Percentiles rank a stretch among this genome's conserved stretches.
Conservation (phyloP, 176 grass and related monocot genomes). For the Juncus effusus region DNA sequence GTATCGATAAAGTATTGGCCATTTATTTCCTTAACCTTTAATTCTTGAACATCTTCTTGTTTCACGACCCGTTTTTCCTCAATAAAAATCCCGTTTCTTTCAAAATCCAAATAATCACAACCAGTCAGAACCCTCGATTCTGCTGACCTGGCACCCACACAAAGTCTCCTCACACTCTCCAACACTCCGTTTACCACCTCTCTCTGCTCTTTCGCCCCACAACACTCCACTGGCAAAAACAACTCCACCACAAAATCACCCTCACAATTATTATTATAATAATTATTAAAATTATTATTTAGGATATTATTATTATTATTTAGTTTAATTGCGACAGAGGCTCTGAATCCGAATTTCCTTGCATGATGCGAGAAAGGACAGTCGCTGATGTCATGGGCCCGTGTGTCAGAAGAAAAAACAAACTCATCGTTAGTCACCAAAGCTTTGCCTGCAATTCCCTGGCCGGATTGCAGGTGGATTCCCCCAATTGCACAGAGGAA, state of each 20-base stretch:
- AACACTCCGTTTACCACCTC: conserved; percentile 44
- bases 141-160: conserved; percentile 48
- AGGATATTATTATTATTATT: conserved; percentile 24
- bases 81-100: conserved; percentile 21
- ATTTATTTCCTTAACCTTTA: conserved; percentile 3
- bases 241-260: conserved; percentile 64
- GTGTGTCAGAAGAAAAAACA: conserved; percentile 49
- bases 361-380: conserved; percentile 65
- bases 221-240: conserved; percentile 53
- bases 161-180: conserved; percentile 40
- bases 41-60: conserved; percentile 14
- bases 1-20: neutral
- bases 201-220: conserved; percentile 44
- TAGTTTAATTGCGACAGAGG: conserved; percentile 53
- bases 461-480: conserved; percentile 37
- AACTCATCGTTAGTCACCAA: conserved; percentile 44
- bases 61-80: conserved; percentile 28
- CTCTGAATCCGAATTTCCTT: conserved; percentile 46
- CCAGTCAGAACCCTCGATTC: conserved; percentile 36
- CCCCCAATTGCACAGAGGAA: conserved; percentile 48
- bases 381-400: conserved; percentile 30
- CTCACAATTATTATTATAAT: conserved; percentile 34
- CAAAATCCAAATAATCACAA: conserved; percentile 23
- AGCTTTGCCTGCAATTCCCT: conserved; percentile 64
- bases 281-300: no score